Evolutionary conservation across 1,284 basidiomycete genomes (phyloP), one percentile per base, ranked within the genome.

Genomic region (Naganishia cerealis): DNA sequence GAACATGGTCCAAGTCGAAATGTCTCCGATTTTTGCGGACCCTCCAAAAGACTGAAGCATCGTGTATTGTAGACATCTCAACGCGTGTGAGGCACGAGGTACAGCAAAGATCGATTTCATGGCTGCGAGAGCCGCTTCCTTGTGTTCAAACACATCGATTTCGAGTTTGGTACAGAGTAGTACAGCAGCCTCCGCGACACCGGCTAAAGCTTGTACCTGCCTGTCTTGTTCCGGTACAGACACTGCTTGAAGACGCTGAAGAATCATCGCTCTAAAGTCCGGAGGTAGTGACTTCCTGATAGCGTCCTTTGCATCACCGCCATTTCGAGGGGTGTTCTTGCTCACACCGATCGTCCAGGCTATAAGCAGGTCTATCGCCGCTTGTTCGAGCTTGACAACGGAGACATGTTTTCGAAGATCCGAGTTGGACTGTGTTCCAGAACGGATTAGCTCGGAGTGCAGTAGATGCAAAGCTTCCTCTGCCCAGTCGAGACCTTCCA

Each of bases 311-410:
- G 91, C 90, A 16, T 78, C 78, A 71, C 87, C 86, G 0, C 92
- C 92, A 1, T 84, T 84, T 72, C 81, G 85, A 13, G 86, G 77
- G 0, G 85, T 84, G 76, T 95, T 94, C 39, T 92, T 82, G 65
- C 82, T 83, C 18, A 86, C 84, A 0, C 92, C 91, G 72, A 89
- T 87, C 6, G 91, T 75, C 87, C 89, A 93, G 3, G 86, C 87
- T 0, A 66, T 67, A 3, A 81, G 56, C 12, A 78, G 39, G 9
- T 67, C 70, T 52, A 78, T 56, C 0, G 73, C 73, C 9, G 59
- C 24, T 39, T 63, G 50, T 39, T 63, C 62, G n/a, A 58, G 58
- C 26, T 43, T 26, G 24, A 50, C 10, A 16, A 39, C 13, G n/a
- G 50, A 39, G 26, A 43, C 52, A 43, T 46, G 50, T 13, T 16